phyloP scores from a whole-genome alignment of 306 rosid species.

The Lupinus albus region DNA sequence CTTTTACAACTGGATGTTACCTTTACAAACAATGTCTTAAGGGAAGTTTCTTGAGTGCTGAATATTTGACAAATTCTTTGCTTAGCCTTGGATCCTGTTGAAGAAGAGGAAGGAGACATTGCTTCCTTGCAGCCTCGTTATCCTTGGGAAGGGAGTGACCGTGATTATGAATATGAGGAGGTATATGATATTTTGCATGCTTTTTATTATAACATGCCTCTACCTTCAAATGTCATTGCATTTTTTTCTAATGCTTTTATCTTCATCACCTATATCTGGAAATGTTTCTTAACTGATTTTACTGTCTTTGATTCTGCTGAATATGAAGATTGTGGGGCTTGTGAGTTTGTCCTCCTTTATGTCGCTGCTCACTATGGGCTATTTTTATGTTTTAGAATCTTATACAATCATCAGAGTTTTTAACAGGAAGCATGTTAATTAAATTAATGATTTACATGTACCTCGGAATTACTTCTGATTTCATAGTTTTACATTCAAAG shows the following conservation, averaged over 20 bases:
- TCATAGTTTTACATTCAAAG: background rate
- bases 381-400: background rate
- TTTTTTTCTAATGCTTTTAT: background rate
- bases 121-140: constrained; percentile 47
- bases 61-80: constrained; percentile 18
- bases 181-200: constrained; percentile 41
- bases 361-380: background rate
- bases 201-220: background rate
- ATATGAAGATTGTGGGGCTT: background rate
- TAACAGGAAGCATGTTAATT: background rate
- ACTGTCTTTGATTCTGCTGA: background rate
- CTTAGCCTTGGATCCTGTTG: constrained; percentile 51
- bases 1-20: constrained; percentile 5
- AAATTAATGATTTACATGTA: background rate
- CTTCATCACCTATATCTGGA: background rate
- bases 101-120: constrained; percentile 67
- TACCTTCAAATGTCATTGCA: background rate
- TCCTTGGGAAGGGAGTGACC: constrained; percentile 96
- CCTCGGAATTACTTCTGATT: background rate
- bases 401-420: background rate
- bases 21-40: background rate
- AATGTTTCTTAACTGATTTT: constrained; percentile 26
- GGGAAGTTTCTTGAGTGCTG: constrained; percentile 4
- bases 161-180: constrained; percentile 90
- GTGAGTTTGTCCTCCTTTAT: background rate